These are phyloP conservation scores for Coleophoma cylindrospora DNA, from an alignment of 2,329 filamentous ascomycete species.

Conservation along the genomic window DNA sequence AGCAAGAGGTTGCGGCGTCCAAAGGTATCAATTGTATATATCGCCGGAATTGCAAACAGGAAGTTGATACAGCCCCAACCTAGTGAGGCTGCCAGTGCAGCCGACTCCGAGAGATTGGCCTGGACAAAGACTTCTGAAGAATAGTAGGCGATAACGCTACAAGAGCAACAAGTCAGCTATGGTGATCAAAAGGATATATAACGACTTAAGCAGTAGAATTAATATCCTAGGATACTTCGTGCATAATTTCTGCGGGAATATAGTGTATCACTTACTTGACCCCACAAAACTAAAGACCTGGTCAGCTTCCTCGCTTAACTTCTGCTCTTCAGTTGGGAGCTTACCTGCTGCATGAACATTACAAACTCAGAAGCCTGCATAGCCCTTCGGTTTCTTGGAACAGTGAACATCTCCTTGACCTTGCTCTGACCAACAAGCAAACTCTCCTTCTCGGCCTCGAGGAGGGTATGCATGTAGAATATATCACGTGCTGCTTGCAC, in stretches of 20 bases:
- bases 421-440: constrained; percentile 44
- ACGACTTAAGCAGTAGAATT: no score
- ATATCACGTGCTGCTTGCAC: constrained; percentile 51
- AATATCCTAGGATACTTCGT: no score
- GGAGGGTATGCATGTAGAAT: constrained; percentile 51
- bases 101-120: constrained; percentile 43
- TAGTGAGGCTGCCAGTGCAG: constrained; percentile 53
- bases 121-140: constrained; percentile 56
- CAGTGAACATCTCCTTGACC: constrained; percentile 51
- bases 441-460: constrained; percentile 49
- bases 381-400: constrained; percentile 58
- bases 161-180: no score
- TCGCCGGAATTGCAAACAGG: constrained; percentile 56
- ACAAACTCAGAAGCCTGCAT: constrained; percentile 56
- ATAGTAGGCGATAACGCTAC: constrained; percentile 50
- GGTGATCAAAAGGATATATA: no score
- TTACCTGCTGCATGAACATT: constrained; percentile 63
- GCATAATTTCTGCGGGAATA: no score
- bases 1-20: constrained; percentile 60
- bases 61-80: constrained; percentile 63
- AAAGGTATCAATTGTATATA: constrained; percentile 65
- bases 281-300: constrained; percentile 34
- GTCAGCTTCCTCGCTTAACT: background rate
- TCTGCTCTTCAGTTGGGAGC: background rate
- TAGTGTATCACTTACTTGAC: constrained; percentile 30